A percentile compares a stretch with the other conserved stretches of the same genome.
These are phyloP conservation scores for Prunus dulcis DNA, from an alignment of 306 rosid genomes.

Conservation along the genomic window DNA sequence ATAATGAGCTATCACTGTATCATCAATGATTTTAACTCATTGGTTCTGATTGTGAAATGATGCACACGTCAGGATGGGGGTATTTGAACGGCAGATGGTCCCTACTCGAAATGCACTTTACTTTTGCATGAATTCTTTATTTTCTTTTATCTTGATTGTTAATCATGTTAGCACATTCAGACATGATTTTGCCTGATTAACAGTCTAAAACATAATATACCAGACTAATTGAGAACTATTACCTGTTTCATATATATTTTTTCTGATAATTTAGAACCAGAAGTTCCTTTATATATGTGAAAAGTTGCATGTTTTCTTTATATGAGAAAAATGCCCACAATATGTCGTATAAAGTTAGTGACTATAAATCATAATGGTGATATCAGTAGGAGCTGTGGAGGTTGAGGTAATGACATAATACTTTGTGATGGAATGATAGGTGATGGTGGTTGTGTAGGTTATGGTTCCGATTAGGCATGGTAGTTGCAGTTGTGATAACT, in stretches of 20 bases:
- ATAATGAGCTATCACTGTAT: background rate
- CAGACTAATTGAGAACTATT: background rate
- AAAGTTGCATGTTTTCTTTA: background rate
- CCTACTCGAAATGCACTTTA: background rate
- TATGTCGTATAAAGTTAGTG: too few species aligned
- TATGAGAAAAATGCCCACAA: too few species aligned
- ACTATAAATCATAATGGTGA: too few species aligned
- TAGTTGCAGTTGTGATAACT: background rate
- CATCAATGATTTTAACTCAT: background rate
- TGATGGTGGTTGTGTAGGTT: too few species aligned
- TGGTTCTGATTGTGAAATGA: background rate
- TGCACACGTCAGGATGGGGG: background rate
- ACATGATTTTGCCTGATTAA: too few species aligned
- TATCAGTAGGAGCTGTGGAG: too few species aligned
- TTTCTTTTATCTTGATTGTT: background rate
- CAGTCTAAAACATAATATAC: too few species aligned
- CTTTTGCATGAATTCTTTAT: background rate
- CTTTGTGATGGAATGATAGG: too few species aligned
- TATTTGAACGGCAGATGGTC: background rate
- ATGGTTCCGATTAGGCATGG: too few species aligned
- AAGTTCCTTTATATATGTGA: background rate
- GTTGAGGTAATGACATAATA: too few species aligned
- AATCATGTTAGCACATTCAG: background rate
- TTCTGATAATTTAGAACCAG: background rate
- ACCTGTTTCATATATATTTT: background rate